These are phyloP conservation scores for Aspergillus proliferans DNA, from an alignment of 2,329 filamentous ascomycete genomes.

Conservation along the genomic window DNA sequence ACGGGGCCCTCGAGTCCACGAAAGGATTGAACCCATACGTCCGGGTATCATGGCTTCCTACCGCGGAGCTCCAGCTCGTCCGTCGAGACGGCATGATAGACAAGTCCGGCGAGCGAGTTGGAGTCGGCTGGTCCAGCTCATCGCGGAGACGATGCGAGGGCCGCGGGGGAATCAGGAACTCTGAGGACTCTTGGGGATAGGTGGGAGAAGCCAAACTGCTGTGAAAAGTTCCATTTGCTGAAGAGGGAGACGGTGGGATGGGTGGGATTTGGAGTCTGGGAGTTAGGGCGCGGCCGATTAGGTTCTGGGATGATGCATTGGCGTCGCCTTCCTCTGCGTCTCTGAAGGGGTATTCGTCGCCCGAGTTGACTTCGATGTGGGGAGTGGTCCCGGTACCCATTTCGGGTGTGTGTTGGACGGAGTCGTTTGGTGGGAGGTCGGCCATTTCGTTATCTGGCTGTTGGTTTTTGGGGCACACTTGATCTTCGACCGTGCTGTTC, in stretches of 20 bases:
- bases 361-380: conserved; percentile 61
- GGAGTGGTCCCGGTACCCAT: conserved; percentile 25
- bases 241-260: neutral
- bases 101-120: conserved; percentile 42
- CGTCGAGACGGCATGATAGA: conserved; percentile 53
- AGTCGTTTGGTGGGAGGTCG: too few species aligned
- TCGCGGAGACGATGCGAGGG: conserved; percentile 46
- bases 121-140: conserved; percentile 36
- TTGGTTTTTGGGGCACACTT: too few species aligned
- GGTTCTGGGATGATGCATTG: conserved; percentile 9
- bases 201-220: conserved; percentile 44
- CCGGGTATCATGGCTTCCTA: conserved; percentile 48
- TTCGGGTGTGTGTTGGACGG: conserved; percentile 19
- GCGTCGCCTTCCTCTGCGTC: conserved; percentile 25
- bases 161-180: conserved; percentile 36
- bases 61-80: conserved; percentile 61
- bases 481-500: too few species aligned
- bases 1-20: conserved; percentile 54
- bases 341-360: conserved; percentile 47
- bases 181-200: conserved; percentile 41
- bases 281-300: conserved; percentile 14
- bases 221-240: conserved; percentile 25
- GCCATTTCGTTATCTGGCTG: too few species aligned
- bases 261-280: conserved; percentile 9
- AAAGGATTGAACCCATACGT: conserved; percentile 50